Evolutionary conservation across 1,139 yeast species (phyloP).

Genomic region (Taphrina sp.): DNA sequence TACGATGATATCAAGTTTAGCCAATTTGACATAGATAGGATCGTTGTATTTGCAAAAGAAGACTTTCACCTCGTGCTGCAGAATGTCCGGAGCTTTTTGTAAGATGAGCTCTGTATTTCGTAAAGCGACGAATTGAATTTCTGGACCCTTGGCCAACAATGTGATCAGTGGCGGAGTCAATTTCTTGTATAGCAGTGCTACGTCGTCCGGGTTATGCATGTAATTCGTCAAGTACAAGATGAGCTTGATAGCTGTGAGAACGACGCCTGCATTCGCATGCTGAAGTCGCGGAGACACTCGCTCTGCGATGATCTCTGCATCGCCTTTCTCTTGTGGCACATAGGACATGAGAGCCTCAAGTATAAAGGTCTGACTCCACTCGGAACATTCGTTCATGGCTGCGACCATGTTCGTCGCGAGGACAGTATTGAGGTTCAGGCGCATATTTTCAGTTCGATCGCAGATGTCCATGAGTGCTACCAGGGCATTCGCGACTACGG

Average conservation of each 20-base stretch:
- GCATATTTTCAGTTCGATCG: constrained; percentile 54
- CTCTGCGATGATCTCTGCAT: constrained; percentile 67
- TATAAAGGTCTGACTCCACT: constrained; percentile 78
- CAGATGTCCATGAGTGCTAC: constrained; percentile 68
- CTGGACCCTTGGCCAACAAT: constrained; percentile 73
- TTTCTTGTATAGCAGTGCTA: constrained; percentile 58
- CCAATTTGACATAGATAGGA: constrained; percentile 83
- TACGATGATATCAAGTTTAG: constrained; percentile 83
- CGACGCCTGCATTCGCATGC: constrained; percentile 80
- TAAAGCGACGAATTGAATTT: constrained; percentile 76
- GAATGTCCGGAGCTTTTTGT: constrained; percentile 62
- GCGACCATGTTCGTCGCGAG: constrained; percentile 58
- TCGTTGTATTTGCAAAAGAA: constrained; percentile 83
- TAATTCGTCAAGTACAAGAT: constrained; percentile 73
- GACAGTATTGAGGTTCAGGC: constrained; percentile 55
- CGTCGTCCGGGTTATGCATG: constrained; percentile 48
- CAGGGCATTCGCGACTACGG: constrained; percentile 70
- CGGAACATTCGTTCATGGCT: constrained; percentile 58
- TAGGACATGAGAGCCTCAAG: constrained; percentile 65
- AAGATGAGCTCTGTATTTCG: constrained; percentile 76
- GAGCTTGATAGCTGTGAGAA: constrained; percentile 69
- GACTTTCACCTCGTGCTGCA: constrained; percentile 63
- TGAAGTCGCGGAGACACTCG: constrained; percentile 69
- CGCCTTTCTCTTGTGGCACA: constrained; percentile 66
- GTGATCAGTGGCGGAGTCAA: constrained; percentile 72